These are phyloP conservation scores for Arxiozyma slooffiae DNA, from an alignment of 1,139 yeast species.

Conservation along the genomic window DNA sequence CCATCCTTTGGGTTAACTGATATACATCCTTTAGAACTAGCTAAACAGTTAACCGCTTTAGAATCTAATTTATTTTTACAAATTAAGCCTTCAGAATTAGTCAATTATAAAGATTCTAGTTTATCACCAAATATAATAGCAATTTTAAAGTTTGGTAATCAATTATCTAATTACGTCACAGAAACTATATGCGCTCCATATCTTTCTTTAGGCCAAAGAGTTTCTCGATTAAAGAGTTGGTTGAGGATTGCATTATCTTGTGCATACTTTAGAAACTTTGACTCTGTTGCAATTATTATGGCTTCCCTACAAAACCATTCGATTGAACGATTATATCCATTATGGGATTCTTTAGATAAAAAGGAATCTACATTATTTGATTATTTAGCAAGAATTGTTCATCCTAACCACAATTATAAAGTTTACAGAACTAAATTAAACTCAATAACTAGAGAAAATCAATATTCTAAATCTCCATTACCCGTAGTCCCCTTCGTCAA, in stretches of 20 bases:
- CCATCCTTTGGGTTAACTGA: conserved; percentile 44
- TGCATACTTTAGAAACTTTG: conserved; percentile 68
- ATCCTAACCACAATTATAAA: conserved; percentile 74
- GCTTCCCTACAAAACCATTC: conserved; percentile 78
- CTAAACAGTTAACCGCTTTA: conserved; percentile 73
- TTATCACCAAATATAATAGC: conserved; percentile 66
- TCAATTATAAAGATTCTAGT: conserved; percentile 55
- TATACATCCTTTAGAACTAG: conserved; percentile 70
- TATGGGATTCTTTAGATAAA: conserved; percentile 59
- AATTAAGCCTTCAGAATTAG: conserved; percentile 61
- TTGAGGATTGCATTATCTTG: conserved; percentile 77
- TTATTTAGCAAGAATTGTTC: conserved; percentile 59
- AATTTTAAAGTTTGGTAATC: conserved; percentile 66
- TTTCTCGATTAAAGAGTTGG: conserved; percentile 62
- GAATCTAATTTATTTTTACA: conserved; percentile 64
- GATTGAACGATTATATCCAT: conserved; percentile 52
- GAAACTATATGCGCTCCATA: conserved; percentile 61
- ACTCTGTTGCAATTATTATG: conserved; percentile 80
- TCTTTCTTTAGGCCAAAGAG: conserved; percentile 31
- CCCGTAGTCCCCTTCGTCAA: conserved; percentile 86
- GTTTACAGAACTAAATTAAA: conserved; percentile 63
- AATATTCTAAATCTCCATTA: conserved; percentile 42
- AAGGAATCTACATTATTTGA: conserved; percentile 60
- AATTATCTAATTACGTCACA: conserved; percentile 70
- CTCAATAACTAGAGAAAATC: conserved; percentile 36